These are phyloP conservation scores for Clathrospora elynae DNA, from an alignment of 2,329 filamentous ascomycete species.

Conservation along the genomic window DNA sequence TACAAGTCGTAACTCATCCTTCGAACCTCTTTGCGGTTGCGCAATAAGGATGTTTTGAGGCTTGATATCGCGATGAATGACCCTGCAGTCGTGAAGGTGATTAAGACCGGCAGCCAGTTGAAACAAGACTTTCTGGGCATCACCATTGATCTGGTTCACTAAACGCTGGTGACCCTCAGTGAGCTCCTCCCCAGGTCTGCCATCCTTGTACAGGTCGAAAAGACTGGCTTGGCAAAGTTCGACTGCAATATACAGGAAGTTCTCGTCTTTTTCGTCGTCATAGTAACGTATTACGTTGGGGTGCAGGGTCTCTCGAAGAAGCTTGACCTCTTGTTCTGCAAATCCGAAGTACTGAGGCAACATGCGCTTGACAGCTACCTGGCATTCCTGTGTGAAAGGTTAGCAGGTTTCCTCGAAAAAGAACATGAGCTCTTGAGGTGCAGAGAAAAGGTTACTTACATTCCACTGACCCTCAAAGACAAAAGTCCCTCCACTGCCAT, in stretches of 20 bases:
- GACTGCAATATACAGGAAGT: slow-evolving; percentile 94
- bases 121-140: slow-evolving; percentile 79
- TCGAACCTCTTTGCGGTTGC: slow-evolving; percentile 68
- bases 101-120: slow-evolving; percentile 89
- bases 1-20: slow-evolving; percentile 77
- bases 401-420: slow-evolving; percentile 11
- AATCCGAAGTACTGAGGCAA: slow-evolving; percentile 94
- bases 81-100: slow-evolving; percentile 87
- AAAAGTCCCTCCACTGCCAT: slow-evolving; percentile 94
- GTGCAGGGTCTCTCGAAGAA: slow-evolving; percentile 91
- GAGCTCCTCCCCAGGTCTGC: slow-evolving; percentile 49
- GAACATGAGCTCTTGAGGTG: not conserved
- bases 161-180: slow-evolving; percentile 70
- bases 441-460: slow-evolving; percentile 28
- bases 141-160: slow-evolving; percentile 72
- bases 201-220: slow-evolving; percentile 83
- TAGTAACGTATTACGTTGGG: slow-evolving; percentile 97
- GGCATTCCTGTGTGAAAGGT: slow-evolving; percentile 62
- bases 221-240: slow-evolving; percentile 93
- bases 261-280: slow-evolving; percentile 83
- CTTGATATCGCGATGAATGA: slow-evolving; percentile 96
- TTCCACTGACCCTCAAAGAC: slow-evolving; percentile 96
- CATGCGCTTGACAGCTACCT: slow-evolving; percentile 97
- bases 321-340: slow-evolving; percentile 87
- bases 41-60: slow-evolving; percentile 95